Evolutionary conservation across 2,329 filamentous ascomycete species (phyloP).

Genomic region (Pseudogymnoascus sp.): DNA sequence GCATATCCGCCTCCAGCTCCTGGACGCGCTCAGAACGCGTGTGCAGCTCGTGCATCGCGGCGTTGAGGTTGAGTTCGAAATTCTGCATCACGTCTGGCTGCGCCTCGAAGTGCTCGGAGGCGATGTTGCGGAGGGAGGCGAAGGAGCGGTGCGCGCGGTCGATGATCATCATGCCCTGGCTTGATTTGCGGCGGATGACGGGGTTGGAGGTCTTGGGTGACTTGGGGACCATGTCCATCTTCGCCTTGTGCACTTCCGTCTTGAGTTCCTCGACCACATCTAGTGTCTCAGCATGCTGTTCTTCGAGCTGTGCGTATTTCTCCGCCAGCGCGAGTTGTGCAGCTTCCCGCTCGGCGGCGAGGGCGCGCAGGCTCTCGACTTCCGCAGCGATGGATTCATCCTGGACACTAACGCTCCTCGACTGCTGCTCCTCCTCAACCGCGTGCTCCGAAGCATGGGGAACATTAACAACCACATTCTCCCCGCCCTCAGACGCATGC

Average conservation of each 20-base stretch:
- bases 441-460: constrained; percentile 16
- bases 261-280: constrained; percentile 88
- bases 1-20: constrained; percentile 77
- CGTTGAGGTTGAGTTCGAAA: constrained; percentile 85
- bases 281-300: constrained; percentile 71
- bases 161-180: constrained; percentile 76
- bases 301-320: constrained; percentile 76
- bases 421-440: constrained; percentile 30
- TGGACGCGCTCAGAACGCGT: constrained; percentile 81
- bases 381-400: constrained; percentile 51
- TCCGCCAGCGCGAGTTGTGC: constrained; percentile 64
- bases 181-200: constrained; percentile 89
- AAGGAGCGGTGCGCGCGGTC: constrained; percentile 91
- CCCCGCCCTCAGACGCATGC: background rate
- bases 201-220: constrained; percentile 50
- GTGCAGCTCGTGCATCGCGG: constrained; percentile 88
- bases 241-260: constrained; percentile 73
- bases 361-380: constrained; percentile 59
- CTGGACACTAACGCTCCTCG: constrained; percentile 28
- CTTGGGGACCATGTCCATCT: constrained; percentile 39
- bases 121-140: constrained; percentile 80
- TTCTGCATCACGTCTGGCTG: constrained; percentile 80
- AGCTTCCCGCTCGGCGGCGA: constrained; percentile 69
- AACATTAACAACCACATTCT: constrained; percentile 12
- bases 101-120: constrained; percentile 73